A percentile compares a stretch with the other conserved stretches of the same genome.
Evolutionary conservation across 768 basidiomycete species (phyloP).

Genomic region (Lactarius hengduanensis): DNA sequence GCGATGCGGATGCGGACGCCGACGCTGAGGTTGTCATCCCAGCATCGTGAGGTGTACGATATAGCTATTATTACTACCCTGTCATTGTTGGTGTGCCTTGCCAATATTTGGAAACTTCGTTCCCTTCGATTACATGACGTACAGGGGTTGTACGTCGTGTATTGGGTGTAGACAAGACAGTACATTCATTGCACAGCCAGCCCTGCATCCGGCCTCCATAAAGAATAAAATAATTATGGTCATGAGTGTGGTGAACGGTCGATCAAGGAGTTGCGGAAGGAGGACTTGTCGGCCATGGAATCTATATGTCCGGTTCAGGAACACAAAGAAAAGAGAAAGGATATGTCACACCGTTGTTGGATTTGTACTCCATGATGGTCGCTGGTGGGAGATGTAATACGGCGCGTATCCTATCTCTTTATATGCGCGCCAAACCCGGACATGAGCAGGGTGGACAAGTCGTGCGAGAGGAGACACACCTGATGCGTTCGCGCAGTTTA

Average conservation of each 20-base stretch:
- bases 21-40: constrained; percentile 14
- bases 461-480: constrained; percentile 48
- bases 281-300: constrained; percentile 87
- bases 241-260: constrained; percentile 38
- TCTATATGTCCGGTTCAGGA: constrained; percentile 43
- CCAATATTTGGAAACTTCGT: constrained; percentile 4
- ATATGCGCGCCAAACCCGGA: constrained; percentile 12
- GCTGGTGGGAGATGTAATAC: constrained; percentile 72
- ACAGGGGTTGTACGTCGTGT: constrained; percentile 6
- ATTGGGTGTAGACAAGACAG: constrained; percentile 24
- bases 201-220: background rate
- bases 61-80: background rate
- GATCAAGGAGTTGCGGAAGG: constrained; percentile 51
- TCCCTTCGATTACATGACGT: constrained; percentile 15
- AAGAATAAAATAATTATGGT: constrained; percentile 18
- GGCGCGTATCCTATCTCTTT: constrained; percentile 74
- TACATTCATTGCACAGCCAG: constrained; percentile 4
- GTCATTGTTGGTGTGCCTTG: too few relatives aligned
- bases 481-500: constrained; percentile 75
- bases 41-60: background rate
- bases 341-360: constrained; percentile 69
- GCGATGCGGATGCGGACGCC: constrained; percentile 40
- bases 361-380: constrained; percentile 93
- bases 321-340: background rate
- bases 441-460: constrained; percentile 4